Conservation (phyloP, 176 grass and related monocot genomes). For the Rhynchospora tenuis region DNA sequence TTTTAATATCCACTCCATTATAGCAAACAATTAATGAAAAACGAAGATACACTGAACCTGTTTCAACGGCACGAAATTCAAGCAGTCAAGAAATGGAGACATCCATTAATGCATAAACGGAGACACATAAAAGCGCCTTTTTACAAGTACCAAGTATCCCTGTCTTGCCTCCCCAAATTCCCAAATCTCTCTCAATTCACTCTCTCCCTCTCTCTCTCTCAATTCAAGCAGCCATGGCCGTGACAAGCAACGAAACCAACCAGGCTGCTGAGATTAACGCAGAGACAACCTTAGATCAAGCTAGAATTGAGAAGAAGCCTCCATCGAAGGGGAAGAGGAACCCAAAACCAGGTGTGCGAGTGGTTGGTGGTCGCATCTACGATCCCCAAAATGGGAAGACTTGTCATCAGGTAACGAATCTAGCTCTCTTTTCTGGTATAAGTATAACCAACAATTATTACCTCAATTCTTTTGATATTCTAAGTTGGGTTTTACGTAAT, state of each 20-base stretch:
- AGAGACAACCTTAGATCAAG: neutral
- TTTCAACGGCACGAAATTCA: neutral
- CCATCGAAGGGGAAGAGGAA: slow-evolving; percentile 34
- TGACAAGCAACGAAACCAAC: neutral
- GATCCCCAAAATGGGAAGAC: slow-evolving; percentile 71
- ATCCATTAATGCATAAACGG: neutral
- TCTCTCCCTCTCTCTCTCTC: neutral
- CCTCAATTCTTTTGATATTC: neutral
- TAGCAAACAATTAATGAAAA: neutral
- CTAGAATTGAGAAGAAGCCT: neutral
- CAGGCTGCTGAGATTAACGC: neutral
- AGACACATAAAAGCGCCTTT: neutral
- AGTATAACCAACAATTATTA: neutral
- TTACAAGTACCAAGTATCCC: neutral
- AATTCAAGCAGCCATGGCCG: neutral
- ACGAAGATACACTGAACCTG: neutral
- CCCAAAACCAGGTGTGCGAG: slow-evolving; percentile 37
- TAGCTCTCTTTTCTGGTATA: neutral
- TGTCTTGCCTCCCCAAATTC: slow-evolving; percentile 16
- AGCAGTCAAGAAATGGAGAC: neutral
- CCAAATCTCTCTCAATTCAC: slow-evolving; percentile 1
- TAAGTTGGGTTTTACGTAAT: neutral
- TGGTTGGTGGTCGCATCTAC: slow-evolving; percentile 53
- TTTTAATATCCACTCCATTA: neutral
- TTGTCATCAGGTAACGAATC: slow-evolving; percentile 70